phyloP scores from a whole-genome alignment of 179 eudicot species.

The Carnegiea gigantea region DNA sequence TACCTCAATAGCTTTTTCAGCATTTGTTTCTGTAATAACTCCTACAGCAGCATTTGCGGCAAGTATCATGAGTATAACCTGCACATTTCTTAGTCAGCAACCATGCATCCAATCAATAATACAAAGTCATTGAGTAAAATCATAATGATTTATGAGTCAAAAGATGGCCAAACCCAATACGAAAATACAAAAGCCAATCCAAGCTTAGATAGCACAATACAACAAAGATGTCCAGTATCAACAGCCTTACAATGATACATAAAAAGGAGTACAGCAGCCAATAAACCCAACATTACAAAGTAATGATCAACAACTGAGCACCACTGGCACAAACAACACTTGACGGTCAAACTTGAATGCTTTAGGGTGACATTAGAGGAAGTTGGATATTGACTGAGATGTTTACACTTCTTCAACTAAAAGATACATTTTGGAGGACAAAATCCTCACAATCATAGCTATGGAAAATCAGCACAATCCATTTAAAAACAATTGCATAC shows the following conservation, averaged over 20 bases:
- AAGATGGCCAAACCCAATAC: not conserved
- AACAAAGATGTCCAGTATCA: not conserved
- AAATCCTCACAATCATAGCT: not conserved
- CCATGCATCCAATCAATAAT: not conserved
- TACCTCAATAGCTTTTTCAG: slow-evolving; percentile 99
- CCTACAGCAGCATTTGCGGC: slow-evolving; percentile 99
- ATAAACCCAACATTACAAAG: not conserved
- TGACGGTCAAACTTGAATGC: not conserved
- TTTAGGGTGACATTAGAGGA: too few relatives aligned
- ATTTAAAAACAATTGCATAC: not conserved
- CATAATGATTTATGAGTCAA: too few relatives aligned
- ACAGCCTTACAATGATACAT: not conserved
- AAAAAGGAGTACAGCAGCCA: not conserved
- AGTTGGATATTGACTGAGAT: not conserved
- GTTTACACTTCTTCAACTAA: not conserved
- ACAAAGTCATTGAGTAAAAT: not conserved
- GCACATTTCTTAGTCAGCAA: slow-evolving; percentile 28
- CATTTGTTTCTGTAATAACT: slow-evolving; percentile 98
- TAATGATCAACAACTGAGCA: not conserved
- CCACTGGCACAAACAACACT: not conserved
- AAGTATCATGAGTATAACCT: slow-evolving; percentile 97
- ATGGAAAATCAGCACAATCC: not conserved
- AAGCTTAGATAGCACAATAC: not conserved
- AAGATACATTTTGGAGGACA: not conserved
- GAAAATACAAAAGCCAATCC: not conserved